Evolutionary conservation across 352 stramenopile species (phyloP).

Genomic region (Phytophthora pseudosyringae): DNA sequence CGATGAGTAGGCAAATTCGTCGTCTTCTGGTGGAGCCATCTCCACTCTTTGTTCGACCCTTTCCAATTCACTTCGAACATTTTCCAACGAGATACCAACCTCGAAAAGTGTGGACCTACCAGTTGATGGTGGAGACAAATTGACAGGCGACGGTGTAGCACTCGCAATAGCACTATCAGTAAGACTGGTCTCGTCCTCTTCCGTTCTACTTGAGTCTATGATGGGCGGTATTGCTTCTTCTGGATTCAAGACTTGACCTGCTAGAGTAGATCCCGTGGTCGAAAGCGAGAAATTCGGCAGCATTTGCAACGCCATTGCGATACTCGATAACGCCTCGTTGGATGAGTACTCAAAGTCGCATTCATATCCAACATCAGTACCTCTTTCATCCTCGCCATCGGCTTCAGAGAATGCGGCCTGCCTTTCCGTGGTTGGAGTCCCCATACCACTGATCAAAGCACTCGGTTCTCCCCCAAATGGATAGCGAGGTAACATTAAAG

Average conservation of each 20-base stretch:
- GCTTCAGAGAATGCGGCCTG: not conserved
- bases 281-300: slow-evolving; percentile 34
- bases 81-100: slow-evolving; percentile 7
- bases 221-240: slow-evolving; percentile 10
- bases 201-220: not conserved
- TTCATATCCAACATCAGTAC: slow-evolving; percentile 16
- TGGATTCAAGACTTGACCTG: slow-evolving; percentile 9
- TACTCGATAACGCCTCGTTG: slow-evolving; percentile 38
- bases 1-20: slow-evolving; percentile 39
- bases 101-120: not conserved
- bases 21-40: slow-evolving; percentile 12
- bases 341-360: slow-evolving; percentile 50
- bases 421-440: not conserved
- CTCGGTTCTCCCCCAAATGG: not conserved
- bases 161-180: not conserved
- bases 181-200: not conserved
- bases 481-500: not conserved
- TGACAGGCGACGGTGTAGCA: not conserved
- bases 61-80: slow-evolving; percentile 4
- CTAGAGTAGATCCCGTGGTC: not conserved
- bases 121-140: not conserved
- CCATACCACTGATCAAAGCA: not conserved
- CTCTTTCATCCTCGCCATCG: not conserved
- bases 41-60: slow-evolving; percentile 7
- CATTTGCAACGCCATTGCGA: slow-evolving; percentile 45